These are phyloP conservation scores for Volvox africanus DNA, from an alignment of 139 green algal species.

Conservation along the genomic window DNA sequence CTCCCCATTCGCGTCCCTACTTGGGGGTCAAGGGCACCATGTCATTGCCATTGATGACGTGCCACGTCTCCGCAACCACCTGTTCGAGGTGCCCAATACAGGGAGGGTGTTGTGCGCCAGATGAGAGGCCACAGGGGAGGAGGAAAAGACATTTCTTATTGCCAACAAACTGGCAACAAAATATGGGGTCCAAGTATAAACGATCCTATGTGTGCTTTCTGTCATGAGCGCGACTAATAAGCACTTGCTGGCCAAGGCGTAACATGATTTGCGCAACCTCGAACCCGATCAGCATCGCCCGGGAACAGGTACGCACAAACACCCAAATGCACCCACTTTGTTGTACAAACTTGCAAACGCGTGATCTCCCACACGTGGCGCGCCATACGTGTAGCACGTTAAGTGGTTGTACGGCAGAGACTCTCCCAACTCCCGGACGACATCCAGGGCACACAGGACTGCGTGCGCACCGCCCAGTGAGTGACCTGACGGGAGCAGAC, in stretches of 20 bases:
- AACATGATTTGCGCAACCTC: no score
- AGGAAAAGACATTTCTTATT: background rate
- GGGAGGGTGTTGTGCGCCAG: no score
- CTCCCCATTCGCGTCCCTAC: background rate
- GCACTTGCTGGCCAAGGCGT: no score
- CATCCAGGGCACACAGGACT: constrained; percentile 21
- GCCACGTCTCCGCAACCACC: constrained; percentile 37
- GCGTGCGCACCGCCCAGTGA: constrained; percentile 36
- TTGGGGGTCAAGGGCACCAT: constrained; percentile 37
- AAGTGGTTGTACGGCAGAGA: constrained; percentile 50
- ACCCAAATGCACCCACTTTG: background rate
- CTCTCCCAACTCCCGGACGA: background rate
- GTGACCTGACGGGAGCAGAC: constrained; percentile 7
- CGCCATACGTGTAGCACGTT: constrained; percentile 81
- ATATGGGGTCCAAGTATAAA: no score
- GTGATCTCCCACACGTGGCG: constrained; percentile 85
- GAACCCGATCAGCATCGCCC: no score
- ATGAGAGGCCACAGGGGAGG: background rate
- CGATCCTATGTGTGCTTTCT: no score
- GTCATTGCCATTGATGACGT: constrained; percentile 42
- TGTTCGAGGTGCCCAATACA: background rate
- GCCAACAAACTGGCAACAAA: no score
- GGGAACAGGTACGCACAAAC: no score
- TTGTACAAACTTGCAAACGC: constrained; percentile 75
- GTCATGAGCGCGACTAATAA: no score